A percentile compares a stretch with the other conserved stretches of the same genome.
phyloP scores from a whole-genome alignment of 2,329 filamentous ascomycete genomes.

The Penicillium sp. region DNA sequence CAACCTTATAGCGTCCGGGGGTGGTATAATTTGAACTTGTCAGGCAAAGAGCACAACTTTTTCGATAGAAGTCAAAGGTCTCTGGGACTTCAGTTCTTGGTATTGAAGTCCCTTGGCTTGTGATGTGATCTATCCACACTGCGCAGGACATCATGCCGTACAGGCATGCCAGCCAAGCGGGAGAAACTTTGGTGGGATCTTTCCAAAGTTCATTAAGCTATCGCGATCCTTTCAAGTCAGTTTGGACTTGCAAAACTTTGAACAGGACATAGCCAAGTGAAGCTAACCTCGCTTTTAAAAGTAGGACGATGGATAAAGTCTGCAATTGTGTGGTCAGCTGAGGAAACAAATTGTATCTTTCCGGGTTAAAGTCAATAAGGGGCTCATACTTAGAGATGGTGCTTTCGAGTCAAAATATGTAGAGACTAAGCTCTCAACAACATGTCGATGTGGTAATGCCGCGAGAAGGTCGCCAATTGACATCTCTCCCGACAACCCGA shows the following conservation, averaged over 20 bases:
- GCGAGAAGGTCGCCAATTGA: constrained; percentile 21
- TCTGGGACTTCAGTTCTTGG: constrained; percentile 4
- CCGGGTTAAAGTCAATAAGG: too few relatives aligned
- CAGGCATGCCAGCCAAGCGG: constrained; percentile 19
- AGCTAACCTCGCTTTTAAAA: constrained; percentile 18
- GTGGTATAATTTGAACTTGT: constrained; percentile 22
- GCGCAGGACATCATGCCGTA: constrained; percentile 19
- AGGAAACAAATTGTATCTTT: background rate
- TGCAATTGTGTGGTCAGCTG: background rate
- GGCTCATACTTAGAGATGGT: constrained; percentile 23
- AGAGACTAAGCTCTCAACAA: constrained; percentile 25
- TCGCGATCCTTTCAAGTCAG: background rate
- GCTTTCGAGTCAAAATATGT: constrained; percentile 27
- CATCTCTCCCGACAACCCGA: background rate
- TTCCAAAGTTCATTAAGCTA: constrained; percentile 22
- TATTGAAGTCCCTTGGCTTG: constrained; percentile 6
- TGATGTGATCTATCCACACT: constrained; percentile 16
- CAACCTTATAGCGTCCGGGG: constrained; percentile 25
- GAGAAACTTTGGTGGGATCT: constrained; percentile 7
- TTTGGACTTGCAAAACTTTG: background rate
- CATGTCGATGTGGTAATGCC: constrained; percentile 21
- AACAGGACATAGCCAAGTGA: too few relatives aligned
- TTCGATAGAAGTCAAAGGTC: constrained; percentile 43
- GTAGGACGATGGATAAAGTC: constrained; percentile 21
- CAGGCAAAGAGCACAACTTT: constrained; percentile 26